These are phyloP conservation scores for Pythium myriotylum DNA, from an alignment of 352 stramenopile species.

Conservation along the genomic window DNA sequence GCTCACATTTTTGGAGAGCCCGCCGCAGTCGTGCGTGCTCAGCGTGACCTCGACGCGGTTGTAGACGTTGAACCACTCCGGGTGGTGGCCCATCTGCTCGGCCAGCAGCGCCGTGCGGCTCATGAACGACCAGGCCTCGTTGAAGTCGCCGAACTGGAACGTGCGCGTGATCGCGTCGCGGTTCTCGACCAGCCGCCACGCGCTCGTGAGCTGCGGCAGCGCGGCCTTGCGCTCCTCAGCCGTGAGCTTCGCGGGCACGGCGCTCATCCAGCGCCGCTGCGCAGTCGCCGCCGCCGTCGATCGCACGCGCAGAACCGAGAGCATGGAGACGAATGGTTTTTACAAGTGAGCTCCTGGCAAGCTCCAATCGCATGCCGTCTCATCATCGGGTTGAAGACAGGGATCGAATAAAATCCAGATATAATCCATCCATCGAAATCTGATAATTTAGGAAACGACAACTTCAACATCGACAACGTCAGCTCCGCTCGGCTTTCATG, in stretches of 20 bases:
- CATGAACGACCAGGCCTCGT: constrained; percentile 84
- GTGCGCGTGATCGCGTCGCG: constrained; percentile 83
- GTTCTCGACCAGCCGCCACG: constrained; percentile 52
- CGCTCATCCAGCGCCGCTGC: constrained; percentile 31
- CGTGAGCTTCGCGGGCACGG: constrained; percentile 49
- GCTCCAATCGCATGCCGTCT: neutral
- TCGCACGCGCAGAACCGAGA: constrained; percentile 3
- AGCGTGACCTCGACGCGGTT: constrained; percentile 96
- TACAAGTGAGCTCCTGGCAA: neutral
- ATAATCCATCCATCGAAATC: neutral
- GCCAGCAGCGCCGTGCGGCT: constrained; percentile 66
- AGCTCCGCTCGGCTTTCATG: neutral
- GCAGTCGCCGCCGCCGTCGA: constrained; percentile 2
- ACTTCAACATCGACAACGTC: neutral
- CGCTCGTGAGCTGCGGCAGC: constrained; percentile 46
- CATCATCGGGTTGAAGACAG: neutral
- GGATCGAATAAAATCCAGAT: constrained; percentile 1
- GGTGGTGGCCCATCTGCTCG: constrained; percentile 96
- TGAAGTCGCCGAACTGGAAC: constrained; percentile 89
- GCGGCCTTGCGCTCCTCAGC: constrained; percentile 42
- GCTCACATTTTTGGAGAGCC: constrained; percentile 90
- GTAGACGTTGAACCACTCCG: constrained; percentile 99
- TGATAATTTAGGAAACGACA: constrained; percentile 1
- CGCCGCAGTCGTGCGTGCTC: constrained; percentile 95
- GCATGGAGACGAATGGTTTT: constrained; percentile 1